These are phyloP conservation scores for Akanthomyces lecanii DNA, from an alignment of 2,329 filamentous ascomycete genomes.

Conservation along the genomic window DNA sequence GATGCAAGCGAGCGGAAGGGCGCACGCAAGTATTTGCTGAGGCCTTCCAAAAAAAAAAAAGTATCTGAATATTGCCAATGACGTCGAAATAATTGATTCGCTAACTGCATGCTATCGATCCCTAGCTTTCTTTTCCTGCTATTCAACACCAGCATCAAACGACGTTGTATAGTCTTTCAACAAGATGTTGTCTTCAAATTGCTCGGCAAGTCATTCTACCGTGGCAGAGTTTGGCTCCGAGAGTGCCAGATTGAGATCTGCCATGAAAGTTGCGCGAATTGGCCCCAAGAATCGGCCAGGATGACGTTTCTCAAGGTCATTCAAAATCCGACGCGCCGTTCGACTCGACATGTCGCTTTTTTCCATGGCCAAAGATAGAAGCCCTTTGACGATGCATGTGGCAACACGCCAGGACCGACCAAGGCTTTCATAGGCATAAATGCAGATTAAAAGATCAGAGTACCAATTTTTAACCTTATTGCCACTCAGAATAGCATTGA, in stretches of 20 bases:
- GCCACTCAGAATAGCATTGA: constrained; percentile 33
- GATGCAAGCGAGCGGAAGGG: no score
- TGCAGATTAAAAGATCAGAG: constrained; percentile 35
- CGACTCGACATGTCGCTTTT: constrained; percentile 28
- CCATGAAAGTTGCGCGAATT: constrained; percentile 35
- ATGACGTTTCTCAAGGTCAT: constrained; percentile 26
- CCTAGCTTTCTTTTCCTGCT: not conserved
- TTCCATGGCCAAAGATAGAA: constrained; percentile 34
- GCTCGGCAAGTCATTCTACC: constrained; percentile 30
- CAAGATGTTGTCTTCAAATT: constrained; percentile 32
- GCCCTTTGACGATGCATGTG: constrained; percentile 29
- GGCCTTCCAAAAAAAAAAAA: no score
- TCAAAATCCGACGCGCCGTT: constrained; percentile 29
- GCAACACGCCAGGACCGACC: constrained; percentile 34
- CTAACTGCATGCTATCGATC: not conserved
- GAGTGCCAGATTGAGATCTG: constrained; percentile 33
- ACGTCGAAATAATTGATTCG: not conserved
- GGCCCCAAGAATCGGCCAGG: constrained; percentile 21
- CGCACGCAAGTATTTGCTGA: no score
- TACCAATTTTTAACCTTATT: constrained; percentile 29
- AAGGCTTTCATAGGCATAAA: constrained; percentile 36
- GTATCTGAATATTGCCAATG: no score
- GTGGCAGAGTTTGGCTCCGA: constrained; percentile 31
- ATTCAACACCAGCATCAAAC: constrained; percentile 14
- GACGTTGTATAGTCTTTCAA: constrained; percentile 31